Evolutionary conservation across 352 stramenopile species (phyloP).

Genomic region (Globisporangium carolinianum): DNA sequence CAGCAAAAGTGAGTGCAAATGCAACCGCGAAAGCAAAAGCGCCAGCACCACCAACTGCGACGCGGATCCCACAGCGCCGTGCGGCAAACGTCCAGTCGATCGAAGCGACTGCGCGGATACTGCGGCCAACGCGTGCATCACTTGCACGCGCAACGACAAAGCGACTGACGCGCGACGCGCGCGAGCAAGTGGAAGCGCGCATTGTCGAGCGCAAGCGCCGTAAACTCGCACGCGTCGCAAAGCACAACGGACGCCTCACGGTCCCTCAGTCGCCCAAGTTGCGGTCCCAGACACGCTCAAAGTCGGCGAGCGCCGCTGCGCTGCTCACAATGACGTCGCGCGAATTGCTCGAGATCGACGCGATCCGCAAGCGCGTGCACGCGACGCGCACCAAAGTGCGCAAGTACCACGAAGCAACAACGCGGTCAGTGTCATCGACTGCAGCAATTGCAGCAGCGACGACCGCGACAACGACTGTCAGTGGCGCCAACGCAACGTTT

Average conservation of each 20-base stretch:
- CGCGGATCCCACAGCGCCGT: conserved; percentile 24
- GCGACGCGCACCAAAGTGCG: conserved; percentile 51
- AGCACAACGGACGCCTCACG: conserved; percentile 53
- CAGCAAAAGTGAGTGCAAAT: neutral
- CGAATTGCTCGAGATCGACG: conserved; percentile 65
- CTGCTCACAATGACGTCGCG: conserved; percentile 65
- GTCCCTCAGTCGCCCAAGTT: conserved; percentile 71
- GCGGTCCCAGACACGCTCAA: conserved; percentile 24
- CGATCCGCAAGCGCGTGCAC: conserved; percentile 50
- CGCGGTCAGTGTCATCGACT: conserved; percentile 18
- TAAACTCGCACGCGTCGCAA: conserved; percentile 27
- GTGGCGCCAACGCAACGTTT: conserved; percentile 32
- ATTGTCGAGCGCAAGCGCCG: conserved; percentile 25
- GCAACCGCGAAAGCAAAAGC: neutral
- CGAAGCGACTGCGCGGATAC: conserved; percentile 47
- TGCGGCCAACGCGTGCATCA: conserved; percentile 51
- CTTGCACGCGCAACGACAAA: conserved; percentile 37
- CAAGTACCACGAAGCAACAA: conserved; percentile 62
- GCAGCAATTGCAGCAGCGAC: neutral
- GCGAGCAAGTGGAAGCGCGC: conserved; percentile 28
- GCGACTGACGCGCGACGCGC: conserved; percentile 34
- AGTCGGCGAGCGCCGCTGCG: conserved; percentile 16
- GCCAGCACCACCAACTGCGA: conserved; percentile 21
- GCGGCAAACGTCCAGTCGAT: conserved; percentile 49
- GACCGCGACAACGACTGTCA: conserved; percentile 2